These are phyloP conservation scores for Pisolithus microcarpus DNA, from an alignment of 768 basidiomycete species.

Conservation along the genomic window DNA sequence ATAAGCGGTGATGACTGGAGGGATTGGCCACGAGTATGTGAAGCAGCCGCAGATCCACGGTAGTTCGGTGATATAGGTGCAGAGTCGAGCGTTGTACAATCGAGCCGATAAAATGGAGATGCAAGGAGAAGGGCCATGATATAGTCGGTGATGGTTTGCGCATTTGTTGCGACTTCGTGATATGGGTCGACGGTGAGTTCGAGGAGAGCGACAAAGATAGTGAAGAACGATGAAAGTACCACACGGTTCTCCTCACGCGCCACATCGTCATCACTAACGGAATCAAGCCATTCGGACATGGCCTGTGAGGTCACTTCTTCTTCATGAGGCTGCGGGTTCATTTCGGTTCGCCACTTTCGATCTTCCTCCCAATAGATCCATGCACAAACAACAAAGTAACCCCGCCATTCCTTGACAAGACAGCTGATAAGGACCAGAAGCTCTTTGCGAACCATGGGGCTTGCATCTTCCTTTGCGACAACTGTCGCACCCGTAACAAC, in stretches of 20 bases:
- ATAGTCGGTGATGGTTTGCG: constrained; percentile 88
- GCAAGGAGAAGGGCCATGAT: constrained; percentile 84
- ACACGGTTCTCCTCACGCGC: constrained; percentile 73
- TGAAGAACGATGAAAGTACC: constrained; percentile 87
- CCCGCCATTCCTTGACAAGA: constrained; percentile 93
- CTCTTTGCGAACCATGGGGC: constrained; percentile 95
- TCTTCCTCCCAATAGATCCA: constrained; percentile 97
- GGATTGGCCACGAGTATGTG: constrained; percentile 40
- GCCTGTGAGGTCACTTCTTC: constrained; percentile 72
- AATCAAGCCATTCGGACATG: constrained; percentile 71
- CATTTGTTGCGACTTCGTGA: constrained; percentile 84
- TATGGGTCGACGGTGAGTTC: constrained; percentile 93
- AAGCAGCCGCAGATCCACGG: constrained; percentile 24
- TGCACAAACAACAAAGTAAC: constrained; percentile 91
- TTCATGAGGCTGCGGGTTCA: constrained; percentile 34
- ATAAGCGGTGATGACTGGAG: constrained; percentile 43
- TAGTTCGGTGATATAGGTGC: constrained; percentile 39
- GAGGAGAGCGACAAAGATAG: constrained; percentile 80
- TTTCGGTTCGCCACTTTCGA: constrained; percentile 47
- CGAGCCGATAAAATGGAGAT: constrained; percentile 76
- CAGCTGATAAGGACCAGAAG: constrained; percentile 86
- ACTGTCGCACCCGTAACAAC: constrained; percentile 85
- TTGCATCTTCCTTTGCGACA: constrained; percentile 88
- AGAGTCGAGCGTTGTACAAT: constrained; percentile 53
- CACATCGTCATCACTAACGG: constrained; percentile 57